These are phyloP conservation scores for Solanum peruvianum DNA, from an alignment of 257 asterid genomes.

Conservation along the genomic window DNA sequence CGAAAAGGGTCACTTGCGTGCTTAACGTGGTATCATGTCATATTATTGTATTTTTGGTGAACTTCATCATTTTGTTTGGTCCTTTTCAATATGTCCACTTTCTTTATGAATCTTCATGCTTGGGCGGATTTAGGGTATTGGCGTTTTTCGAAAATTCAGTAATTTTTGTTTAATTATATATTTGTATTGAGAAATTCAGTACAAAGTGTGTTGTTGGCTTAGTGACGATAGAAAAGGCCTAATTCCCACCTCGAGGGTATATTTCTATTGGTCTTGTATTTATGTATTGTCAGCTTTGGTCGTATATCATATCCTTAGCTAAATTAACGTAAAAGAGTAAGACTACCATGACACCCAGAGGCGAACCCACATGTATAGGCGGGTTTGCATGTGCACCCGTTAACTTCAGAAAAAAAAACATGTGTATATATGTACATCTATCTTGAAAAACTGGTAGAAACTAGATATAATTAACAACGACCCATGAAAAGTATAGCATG, in stretches of 20 bases:
- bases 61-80: background rate
- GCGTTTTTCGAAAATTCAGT: background rate
- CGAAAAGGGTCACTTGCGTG: conserved; percentile 9
- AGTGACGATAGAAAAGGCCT: background rate
- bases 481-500: background rate
- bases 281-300: no score
- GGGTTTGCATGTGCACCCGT: background rate
- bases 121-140: background rate
- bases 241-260: no score
- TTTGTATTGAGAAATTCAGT: background rate
- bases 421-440: no score
- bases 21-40: conserved; percentile 6
- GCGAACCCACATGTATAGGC: background rate
- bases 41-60: background rate
- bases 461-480: background rate
- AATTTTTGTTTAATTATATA: no score
- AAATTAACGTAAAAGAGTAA: no score
- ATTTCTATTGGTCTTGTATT: no score
- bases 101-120: background rate
- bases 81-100: background rate
- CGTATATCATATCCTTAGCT: no score
- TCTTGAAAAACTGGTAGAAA: no score
- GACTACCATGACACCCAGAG: background rate
- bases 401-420: no score
- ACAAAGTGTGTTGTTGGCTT: background rate